Base-by-base conservation (phyloP, 208 protist species). In the Trypanosoma avium region DNA sequence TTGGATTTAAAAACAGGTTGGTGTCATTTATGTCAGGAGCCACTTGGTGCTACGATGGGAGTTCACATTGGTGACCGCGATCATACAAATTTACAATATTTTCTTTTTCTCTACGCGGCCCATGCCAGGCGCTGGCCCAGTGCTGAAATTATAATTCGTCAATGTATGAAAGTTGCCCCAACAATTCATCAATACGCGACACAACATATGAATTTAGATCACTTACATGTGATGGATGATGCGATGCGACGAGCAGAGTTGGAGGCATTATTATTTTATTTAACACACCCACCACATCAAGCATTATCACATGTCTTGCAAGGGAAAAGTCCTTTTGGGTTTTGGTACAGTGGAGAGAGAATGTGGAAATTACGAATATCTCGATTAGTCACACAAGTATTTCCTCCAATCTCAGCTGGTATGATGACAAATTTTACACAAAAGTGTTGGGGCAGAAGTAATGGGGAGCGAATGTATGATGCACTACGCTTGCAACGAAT, bases 351-450 rank as follows among this genome's bases (percentile, higher is more conserved):
- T 57, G 89, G 89, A 0, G 86, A 95, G 76, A 72, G 84, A 10
- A 85, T 93, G 81, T 95, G 73, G 77, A 95, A 95, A 72, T 75
- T 76, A 35, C 58, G 79, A 56, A 83, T 95, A 50, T 82, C 75
- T 0, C 75, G 82, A 3, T 62, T 92, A 24, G 77, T 89, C 22
- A 65, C 80, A 3, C 86, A 93, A 54, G 38, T 92, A 19, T 92
- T 88, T 43, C 89, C 89, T 0, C 81, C 89, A 15, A 64, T 80
- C 26, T 82, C 84, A 32, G 84, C 86, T 10, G 89, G 89, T 9
- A 82, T 95, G 54, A 89, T 93, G 82, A 93, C 89, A n/a, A 92
- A 89, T 79, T 93, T 95, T 46, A 95, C 89, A 21, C 89, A 95
- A 67, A 95, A 95, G 73, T 95, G 89, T 62, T 95, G 89, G 86